These are phyloP conservation scores for Salvia splendens DNA, from an alignment of 257 asterid genomes.

Conservation along the genomic window DNA sequence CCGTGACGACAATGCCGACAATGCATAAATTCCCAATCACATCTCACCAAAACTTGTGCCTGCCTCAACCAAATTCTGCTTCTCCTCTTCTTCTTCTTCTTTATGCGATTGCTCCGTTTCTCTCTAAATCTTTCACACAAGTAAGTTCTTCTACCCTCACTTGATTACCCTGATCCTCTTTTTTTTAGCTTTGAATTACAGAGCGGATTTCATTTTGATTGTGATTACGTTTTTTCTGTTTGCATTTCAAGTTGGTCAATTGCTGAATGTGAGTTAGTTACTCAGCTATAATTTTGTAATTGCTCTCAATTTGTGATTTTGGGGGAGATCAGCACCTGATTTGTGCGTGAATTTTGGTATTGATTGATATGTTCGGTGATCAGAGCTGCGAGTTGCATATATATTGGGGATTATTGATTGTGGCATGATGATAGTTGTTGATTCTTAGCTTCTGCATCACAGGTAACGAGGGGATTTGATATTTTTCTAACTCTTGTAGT, in stretches of 20 bases:
- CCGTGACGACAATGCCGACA: conserved; percentile 41
- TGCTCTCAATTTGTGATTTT: conserved; percentile 32
- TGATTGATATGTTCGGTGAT: conserved; percentile 24
- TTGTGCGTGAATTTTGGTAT: conserved; percentile 29
- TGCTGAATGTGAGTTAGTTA: conserved; percentile 25
- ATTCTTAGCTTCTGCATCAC: conserved; percentile 35
- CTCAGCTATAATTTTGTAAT: conserved; percentile 8
- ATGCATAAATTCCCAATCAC: conserved; percentile 33
- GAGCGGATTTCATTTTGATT: conserved; percentile 17
- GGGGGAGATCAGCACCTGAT: conserved; percentile 40
- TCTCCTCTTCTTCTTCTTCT: neutral
- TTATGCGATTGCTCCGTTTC: neutral
- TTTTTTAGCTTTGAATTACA: conserved; percentile 8
- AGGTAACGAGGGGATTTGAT: conserved; percentile 35
- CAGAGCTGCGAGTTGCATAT: conserved; percentile 25
- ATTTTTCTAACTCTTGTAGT: conserved; percentile 41
- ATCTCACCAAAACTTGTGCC: conserved; percentile 33
- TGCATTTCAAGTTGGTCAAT: conserved; percentile 17
- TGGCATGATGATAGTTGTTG: conserved; percentile 42
- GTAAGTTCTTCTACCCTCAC: conserved; percentile 26
- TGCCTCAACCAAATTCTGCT: conserved; percentile 20
- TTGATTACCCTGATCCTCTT: conserved; percentile 14
- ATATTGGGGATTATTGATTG: conserved; percentile 32
- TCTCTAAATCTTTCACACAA: conserved; percentile 21
- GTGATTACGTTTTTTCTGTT: conserved; percentile 5